Evolutionary conservation across 2,329 filamentous ascomycete genomes (phyloP).

Genomic region (Ploettnerulaceae sp.): DNA sequence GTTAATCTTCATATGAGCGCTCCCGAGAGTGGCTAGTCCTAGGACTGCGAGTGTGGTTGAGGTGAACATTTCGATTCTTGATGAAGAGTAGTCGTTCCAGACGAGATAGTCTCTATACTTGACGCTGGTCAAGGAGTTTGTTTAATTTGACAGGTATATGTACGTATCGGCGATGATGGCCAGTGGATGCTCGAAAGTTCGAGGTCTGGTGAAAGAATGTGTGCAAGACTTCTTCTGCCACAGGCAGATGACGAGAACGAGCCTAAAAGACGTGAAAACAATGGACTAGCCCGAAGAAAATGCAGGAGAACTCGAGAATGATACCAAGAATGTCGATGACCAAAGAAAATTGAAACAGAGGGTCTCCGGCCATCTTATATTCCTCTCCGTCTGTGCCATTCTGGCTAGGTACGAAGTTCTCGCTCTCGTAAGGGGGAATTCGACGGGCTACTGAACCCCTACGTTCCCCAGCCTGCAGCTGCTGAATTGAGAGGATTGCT

Average conservation of each 20-base stretch:
- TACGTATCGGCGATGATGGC: neutral
- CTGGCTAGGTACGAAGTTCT: conserved; percentile 15
- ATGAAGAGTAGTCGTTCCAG: conserved; percentile 25
- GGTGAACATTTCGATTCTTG: conserved; percentile 41
- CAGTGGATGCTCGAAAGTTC: conserved; percentile 9
- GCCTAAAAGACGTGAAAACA: conserved; percentile 11
- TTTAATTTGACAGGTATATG: conserved; percentile 5
- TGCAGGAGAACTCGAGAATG: conserved; percentile 12
- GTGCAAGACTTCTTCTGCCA: conserved; percentile 9
- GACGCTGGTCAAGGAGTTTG: conserved; percentile 8
- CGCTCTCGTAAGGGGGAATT: neutral
- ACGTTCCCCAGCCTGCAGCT: conserved; percentile 15
- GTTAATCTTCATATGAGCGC: conserved; percentile 73
- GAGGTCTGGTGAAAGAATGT: conserved; percentile 20
- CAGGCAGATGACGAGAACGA: conserved; percentile 15
- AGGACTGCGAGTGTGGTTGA: conserved; percentile 48
- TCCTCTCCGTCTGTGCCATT: conserved; percentile 13
- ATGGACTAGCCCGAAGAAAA: conserved; percentile 24
- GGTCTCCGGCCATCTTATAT: conserved; percentile 19
- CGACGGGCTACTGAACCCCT: conserved; percentile 7
- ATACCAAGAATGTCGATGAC: conserved; percentile 18
- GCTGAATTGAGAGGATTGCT: conserved; percentile 11
- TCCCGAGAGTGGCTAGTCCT: conserved; percentile 53
- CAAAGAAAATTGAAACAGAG: conserved; percentile 13
- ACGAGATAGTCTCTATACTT: conserved; percentile 21